phyloP scores from a whole-genome alignment of 768 basidiomycete species.

The Collybiopsis luxurians region DNA sequence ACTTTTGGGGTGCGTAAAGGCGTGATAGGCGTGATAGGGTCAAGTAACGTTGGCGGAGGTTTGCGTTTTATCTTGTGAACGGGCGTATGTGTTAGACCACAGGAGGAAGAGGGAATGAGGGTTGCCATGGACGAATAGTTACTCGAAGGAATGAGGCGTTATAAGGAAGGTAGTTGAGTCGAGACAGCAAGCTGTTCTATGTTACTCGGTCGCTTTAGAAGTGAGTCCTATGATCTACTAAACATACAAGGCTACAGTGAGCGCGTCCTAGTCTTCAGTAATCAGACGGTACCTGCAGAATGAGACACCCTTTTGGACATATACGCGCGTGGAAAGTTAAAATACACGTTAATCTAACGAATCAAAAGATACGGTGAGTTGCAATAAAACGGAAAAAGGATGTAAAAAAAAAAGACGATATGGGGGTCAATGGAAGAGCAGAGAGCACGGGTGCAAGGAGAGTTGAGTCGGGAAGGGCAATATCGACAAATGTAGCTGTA shows the following conservation, averaged over 20 bases:
- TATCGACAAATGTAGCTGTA: too few species aligned
- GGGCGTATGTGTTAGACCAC: background rate
- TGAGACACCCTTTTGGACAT: too few species aligned
- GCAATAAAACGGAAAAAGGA: too few species aligned
- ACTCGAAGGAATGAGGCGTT: background rate
- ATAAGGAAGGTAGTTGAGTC: background rate
- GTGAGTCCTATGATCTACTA: too few species aligned
- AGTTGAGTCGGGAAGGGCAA: conserved; percentile 7
- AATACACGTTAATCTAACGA: too few species aligned
- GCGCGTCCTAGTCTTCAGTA: too few species aligned
- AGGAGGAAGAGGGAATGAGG: background rate
- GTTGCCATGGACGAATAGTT: background rate
- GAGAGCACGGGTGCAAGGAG: conserved; percentile 19
- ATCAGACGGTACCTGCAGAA: too few species aligned
- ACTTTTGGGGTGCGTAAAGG: background rate
- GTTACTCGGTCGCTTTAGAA: too few species aligned
- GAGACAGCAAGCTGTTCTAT: too few species aligned
- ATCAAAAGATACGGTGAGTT: too few species aligned
- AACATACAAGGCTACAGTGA: too few species aligned
- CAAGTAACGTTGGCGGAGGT: conserved; percentile 51
- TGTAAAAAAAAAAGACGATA: background rate
- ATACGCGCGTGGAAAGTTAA: too few species aligned
- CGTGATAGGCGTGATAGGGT: conserved; percentile 26
- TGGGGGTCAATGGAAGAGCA: conserved; percentile 14
- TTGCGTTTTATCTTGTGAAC: conserved; percentile 44